Conservation (phyloP, 331 rosid genomes). For the Prunus yedoensis region DNA sequence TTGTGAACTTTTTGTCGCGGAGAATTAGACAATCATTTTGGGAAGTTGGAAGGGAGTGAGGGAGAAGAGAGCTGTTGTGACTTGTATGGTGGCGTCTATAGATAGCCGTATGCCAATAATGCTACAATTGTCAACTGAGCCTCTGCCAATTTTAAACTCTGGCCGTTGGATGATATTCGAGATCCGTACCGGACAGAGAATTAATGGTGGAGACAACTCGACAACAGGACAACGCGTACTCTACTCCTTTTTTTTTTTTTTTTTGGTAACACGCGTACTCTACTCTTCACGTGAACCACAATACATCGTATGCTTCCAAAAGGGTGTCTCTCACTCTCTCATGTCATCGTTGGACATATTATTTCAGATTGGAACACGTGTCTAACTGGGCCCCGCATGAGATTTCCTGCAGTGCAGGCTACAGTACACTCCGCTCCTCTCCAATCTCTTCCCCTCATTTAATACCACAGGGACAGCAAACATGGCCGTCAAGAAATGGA, state of each 20-base stretch:
- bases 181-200: not conserved
- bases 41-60: not conserved
- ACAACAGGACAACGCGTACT: not conserved
- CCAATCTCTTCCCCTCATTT: not conserved
- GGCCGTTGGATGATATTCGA: constrained; percentile 1
- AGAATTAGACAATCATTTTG: not conserved
- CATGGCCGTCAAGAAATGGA: too few species aligned
- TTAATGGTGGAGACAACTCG: constrained; percentile 6
- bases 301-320: constrained; percentile 4
- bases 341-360: not conserved
- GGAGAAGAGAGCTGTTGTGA: too few species aligned
- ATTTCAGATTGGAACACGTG: not conserved
- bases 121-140: not conserved
- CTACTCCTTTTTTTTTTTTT: too few species aligned
- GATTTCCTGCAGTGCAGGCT: not conserved
- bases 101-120: not conserved
- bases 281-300: constrained; percentile 6
- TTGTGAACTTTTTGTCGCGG: not conserved
- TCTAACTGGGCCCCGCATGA: not conserved
- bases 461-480: not conserved
- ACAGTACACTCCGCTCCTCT: not conserved
- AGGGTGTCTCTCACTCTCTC: not conserved
- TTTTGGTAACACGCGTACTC: not conserved
- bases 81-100: not conserved
- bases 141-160: not conserved